Base-by-base conservation (phyloP, 805 yeast genomes). In the Ogataea pignaliae region DNA sequence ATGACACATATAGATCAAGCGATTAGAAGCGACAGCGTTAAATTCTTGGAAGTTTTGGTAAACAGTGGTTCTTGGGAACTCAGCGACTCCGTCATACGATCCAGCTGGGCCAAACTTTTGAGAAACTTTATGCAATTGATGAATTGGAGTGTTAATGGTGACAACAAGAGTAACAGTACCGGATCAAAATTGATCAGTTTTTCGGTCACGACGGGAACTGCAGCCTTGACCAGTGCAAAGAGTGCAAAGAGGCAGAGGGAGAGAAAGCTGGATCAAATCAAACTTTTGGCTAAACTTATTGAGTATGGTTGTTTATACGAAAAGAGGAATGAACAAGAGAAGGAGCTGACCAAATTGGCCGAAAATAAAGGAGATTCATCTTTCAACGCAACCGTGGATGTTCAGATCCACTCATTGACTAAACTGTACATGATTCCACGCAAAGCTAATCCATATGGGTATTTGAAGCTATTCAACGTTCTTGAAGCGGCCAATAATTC, bases 1-100 rank as follows among this genome's bases (percentile, higher is more conserved):
- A 91, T 93, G 97, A 85, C 97, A 14, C 97, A 93, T 61, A 85
- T 93, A 34, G 76, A 76, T 29, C 81, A 88, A 1, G 80, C 79
- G 3, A 81, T 93, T 26, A 75, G 96, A 43, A 76, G 78, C 37
- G 89, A 86, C 47, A 79, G 95, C 2, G 78, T 91, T 0, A 77
- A 74, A 45, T 86, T 85, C 53, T 65, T 90, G 21, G 70, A 73
- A 34, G 70, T 81, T 3, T 59, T 89, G 42, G 60, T 88, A n/a
- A 69, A 73, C 37, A 65, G 72, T 43, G 76, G 81, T 21, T 71
- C 77, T 2, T 44, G 45, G 5, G 64, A 59, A 13, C 45, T 63
- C 11, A 40, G 45, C 3, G 75, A 70, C 36, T 70, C 83, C 8
- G 63, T 87, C 11, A 77, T 81, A 7, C 72, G 83, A 41, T 70